phyloP scores from a whole-genome alignment of 768 basidiomycete genomes.

The Pulveroboletus sp. region DNA sequence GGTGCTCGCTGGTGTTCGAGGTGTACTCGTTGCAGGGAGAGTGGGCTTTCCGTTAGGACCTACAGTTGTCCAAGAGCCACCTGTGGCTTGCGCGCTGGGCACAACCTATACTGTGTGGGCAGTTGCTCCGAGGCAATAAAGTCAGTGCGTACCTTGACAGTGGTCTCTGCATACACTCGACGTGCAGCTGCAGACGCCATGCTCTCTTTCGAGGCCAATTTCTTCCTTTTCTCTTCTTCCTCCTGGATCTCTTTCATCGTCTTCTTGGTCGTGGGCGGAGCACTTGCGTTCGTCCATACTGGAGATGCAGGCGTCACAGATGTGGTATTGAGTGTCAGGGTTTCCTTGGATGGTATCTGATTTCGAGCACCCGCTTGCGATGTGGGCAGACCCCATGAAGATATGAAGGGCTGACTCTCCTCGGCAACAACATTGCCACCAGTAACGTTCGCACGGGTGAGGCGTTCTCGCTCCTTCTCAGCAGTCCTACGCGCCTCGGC shows the following conservation, averaged over 20 bases:
- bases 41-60: conserved; percentile 70
- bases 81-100: conserved; percentile 34
- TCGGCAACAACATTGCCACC: conserved; percentile 41
- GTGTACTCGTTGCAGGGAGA: conserved; percentile 24
- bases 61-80: conserved; percentile 82
- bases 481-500: conserved; percentile 72
- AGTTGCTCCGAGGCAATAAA: neutral
- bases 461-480: conserved; percentile 69
- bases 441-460: conserved; percentile 43
- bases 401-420: conserved; percentile 58
- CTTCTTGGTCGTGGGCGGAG: conserved; percentile 66
- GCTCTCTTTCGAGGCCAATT: conserved; percentile 57
- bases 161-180: conserved; percentile 77
- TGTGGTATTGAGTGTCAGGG: conserved; percentile 17
- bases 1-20: conserved; percentile 36
- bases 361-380: conserved; percentile 69
- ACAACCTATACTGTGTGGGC: conserved; percentile 29
- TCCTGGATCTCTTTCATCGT: conserved; percentile 99
- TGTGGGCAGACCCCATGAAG: conserved; percentile 84
- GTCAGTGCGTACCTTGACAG: conserved; percentile 61
- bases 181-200: conserved; percentile 54
- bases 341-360: conserved; percentile 41
- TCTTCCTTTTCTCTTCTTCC: conserved; percentile 90
- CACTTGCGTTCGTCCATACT: conserved; percentile 73
- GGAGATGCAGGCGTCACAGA: conserved; percentile 37